phyloP scores from a whole-genome alignment of 352 stramenopile genomes.

The Phytopythium aichiense region DNA sequence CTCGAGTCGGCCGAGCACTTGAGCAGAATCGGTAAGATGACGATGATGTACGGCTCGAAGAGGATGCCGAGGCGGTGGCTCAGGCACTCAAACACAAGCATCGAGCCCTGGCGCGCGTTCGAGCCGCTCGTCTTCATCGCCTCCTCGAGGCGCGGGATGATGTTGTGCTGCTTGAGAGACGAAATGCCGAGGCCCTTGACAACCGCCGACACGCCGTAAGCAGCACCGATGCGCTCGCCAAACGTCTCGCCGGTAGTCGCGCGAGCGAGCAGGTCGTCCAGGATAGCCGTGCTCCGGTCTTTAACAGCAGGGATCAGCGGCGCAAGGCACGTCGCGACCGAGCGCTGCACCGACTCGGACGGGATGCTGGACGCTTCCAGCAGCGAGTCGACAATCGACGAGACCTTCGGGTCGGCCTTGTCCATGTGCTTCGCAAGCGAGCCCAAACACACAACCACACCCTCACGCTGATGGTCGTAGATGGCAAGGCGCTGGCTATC shows the following conservation, averaged over 20 bases:
- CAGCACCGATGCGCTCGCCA: constrained; percentile 90
- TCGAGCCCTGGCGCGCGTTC: constrained; percentile 88
- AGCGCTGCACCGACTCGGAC: constrained; percentile 91
- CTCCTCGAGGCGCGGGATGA: constrained; percentile 92
- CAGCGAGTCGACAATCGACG: constrained; percentile 83
- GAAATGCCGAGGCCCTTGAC: constrained; percentile 99
- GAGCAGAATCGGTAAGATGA: constrained; percentile 98
- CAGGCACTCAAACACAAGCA: constrained; percentile 98
- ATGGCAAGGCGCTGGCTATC: constrained; percentile 30
- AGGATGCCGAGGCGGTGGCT: constrained; percentile 95
- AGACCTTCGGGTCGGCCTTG: constrained; percentile 85
- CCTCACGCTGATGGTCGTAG: constrained; percentile 88
- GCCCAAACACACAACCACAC: constrained; percentile 88
- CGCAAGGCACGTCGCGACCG: constrained; percentile 88
- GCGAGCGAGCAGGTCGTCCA: constrained; percentile 69
- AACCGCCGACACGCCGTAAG: constrained; percentile 97
- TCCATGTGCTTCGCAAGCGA: constrained; percentile 89
- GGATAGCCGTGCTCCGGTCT: constrained; percentile 63
- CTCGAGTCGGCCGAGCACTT: constrained; percentile 97
- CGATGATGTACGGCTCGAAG: constrained; percentile 98
- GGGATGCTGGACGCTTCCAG: constrained; percentile 89
- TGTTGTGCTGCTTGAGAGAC: constrained; percentile 95
- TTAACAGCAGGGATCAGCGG: constrained; percentile 86
- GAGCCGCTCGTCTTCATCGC: constrained; percentile 70
- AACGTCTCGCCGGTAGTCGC: constrained; percentile 80